Evolutionary conservation across 306 rosid species (phyloP), one percentile per base, ranked within the genome.

Genomic region (Pyrus pyrifolia): DNA sequence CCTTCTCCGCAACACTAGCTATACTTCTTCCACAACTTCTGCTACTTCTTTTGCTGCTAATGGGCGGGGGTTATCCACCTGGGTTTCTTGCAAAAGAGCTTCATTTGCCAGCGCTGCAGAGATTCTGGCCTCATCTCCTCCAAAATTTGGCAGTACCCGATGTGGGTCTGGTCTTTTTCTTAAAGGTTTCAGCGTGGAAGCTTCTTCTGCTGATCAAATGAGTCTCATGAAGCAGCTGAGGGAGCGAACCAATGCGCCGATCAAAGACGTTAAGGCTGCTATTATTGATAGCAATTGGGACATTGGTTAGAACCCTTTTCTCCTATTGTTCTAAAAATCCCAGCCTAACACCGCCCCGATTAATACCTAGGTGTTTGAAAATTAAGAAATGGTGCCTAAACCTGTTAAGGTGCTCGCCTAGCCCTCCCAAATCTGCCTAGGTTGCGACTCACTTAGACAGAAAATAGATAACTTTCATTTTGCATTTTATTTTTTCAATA

Each of bases 231-330:
- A 83, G 82, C 88, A 87, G 76, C 71, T 94, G 79, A 80, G 98
- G 79, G 91, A 94, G 62, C 82, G 95, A 77, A 92, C 98, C 12
- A 85, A 91, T 44, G 97, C 97, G 62, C 97, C 97, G 15, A 90
- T 90, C 13, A 90, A 94, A 77, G 98, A 94, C 53, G 98, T 94
- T 55, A 94, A 94, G 79, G 89, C 92, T 0, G 91, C 97, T 76
- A 95, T 94, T 2, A 59, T 94, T 8, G 87, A 85, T 68, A 84
- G 93, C 76, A 85, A 90, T 88, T 94, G 98, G 98, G 93, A 94
- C 70, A 88, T 94, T 3, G 93, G 96, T 86, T 19, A 46, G 1
- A 63, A 45, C 17, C 46, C 4, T 40, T 19, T 46, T 46, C 52
- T 46, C 52, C 52, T 1, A 25, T 25, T 25, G 27, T 25, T 25